Percentiles rank a stretch among this genome's conserved stretches.
phyloP scores from a whole-genome alignment of 768 basidiomycete species.

The Hemileccinum rubropunctum region DNA sequence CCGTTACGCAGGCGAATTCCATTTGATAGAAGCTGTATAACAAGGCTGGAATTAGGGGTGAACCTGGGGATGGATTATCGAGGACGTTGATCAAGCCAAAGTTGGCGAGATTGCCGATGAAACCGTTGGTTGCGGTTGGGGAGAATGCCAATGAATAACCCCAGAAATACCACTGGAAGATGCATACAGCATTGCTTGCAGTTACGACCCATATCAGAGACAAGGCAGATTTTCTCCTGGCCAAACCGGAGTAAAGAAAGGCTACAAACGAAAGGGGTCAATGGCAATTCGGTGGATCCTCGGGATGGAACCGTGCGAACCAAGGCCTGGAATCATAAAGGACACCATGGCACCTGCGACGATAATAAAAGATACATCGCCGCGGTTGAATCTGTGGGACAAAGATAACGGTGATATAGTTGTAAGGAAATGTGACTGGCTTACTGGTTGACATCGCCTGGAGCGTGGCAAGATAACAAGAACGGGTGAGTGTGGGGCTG shows the following conservation, averaged over 20 bases:
- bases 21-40: slow-evolving; percentile 86
- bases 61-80: slow-evolving; percentile 71
- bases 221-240: slow-evolving; percentile 66
- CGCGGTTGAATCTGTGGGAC: slow-evolving; percentile 56
- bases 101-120: slow-evolving; percentile 76
- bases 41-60: slow-evolving; percentile 76
- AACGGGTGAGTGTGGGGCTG: background rate
- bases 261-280: slow-evolving; percentile 36
- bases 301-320: slow-evolving; percentile 31
- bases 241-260: slow-evolving; percentile 71
- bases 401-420: slow-evolving; percentile 7
- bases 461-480: slow-evolving; percentile 3
- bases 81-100: slow-evolving; percentile 76
- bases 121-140: slow-evolving; percentile 67
- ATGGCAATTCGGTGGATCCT: background rate
- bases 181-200: slow-evolving; percentile 70
- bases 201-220: slow-evolving; percentile 75
- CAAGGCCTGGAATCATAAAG: slow-evolving; percentile 77
- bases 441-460: slow-evolving; percentile 30
- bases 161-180: slow-evolving; percentile 83
- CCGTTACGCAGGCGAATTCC: slow-evolving; percentile 83
- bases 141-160: slow-evolving; percentile 87
- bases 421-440: slow-evolving; percentile 8
- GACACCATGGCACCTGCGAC: slow-evolving; percentile 67
- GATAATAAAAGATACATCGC: slow-evolving; percentile 71